These are phyloP conservation scores for Starmerella scarabaei DNA, from an alignment of 805 yeast species.

Conservation along the genomic window DNA sequence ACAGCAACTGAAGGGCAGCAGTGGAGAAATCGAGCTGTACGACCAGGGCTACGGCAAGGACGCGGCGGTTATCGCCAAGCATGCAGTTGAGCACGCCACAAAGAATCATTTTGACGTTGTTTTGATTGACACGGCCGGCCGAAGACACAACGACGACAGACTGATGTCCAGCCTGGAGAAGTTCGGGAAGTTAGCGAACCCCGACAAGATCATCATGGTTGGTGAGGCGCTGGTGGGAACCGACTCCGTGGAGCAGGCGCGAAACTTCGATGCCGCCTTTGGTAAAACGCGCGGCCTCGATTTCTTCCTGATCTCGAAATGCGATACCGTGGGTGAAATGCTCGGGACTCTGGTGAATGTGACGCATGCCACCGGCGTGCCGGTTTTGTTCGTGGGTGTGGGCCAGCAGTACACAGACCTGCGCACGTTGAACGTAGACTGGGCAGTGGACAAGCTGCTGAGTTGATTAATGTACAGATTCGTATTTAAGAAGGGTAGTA, in stretches of 20 bases:
- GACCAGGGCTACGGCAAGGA: conserved; percentile 97
- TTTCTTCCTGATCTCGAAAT: conserved; percentile 83
- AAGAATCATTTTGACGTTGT: conserved; percentile 67
- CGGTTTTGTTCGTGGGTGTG: conserved; percentile 87
- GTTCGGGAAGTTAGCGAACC: conserved; percentile 89
- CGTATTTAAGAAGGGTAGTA: too few relatives aligned
- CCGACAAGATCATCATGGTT: conserved; percentile 94
- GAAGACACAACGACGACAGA: conserved; percentile 89
- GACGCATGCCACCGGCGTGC: conserved; percentile 93
- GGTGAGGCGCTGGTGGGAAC: conserved; percentile 98
- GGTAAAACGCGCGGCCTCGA: conserved; percentile 72
- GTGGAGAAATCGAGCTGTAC: conserved; percentile 54
- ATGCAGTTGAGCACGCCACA: conserved; percentile 71
- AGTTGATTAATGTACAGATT: conserved; percentile 28
- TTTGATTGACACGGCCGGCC: conserved; percentile 91
- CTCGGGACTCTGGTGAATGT: conserved; percentile 94
- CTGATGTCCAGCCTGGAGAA: conserved; percentile 92
- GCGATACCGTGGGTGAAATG: conserved; percentile 95
- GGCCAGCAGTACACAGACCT: conserved; percentile 96
- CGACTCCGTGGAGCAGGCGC: conserved; percentile 90
- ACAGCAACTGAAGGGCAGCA: conserved; percentile 40
- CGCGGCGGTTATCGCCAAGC: conserved; percentile 87
- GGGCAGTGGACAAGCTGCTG: conserved; percentile 83
- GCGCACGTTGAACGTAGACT: conserved; percentile 74
- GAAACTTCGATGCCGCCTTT: conserved; percentile 83